A percentile compares a stretch with the other conserved stretches of the same genome.
These are phyloP conservation scores for Pleurotus tuber-regium DNA, from an alignment of 768 basidiomycete species.

Conservation along the genomic window DNA sequence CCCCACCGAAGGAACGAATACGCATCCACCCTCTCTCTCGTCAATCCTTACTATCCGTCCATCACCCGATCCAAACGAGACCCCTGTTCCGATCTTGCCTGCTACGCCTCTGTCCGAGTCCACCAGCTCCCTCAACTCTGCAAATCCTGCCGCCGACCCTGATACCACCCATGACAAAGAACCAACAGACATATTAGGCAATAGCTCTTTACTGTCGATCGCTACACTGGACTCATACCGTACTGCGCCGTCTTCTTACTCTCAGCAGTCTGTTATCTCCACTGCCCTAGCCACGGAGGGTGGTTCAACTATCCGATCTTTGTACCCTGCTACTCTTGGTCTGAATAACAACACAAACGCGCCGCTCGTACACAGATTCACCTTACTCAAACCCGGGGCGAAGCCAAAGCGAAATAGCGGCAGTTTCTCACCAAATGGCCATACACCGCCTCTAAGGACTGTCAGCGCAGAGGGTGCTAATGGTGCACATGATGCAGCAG, in stretches of 20 bases:
- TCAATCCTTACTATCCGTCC: constrained; percentile 73
- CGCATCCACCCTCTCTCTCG: constrained; percentile 54
- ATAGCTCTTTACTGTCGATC: constrained; percentile 49
- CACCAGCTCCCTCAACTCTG: constrained; percentile 20
- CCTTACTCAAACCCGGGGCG: constrained; percentile 76
- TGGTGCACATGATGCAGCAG: constrained; percentile 25
- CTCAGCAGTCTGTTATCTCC: constrained; percentile 39
- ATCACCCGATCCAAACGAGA: constrained; percentile 46
- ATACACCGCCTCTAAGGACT: background rate
- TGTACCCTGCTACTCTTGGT: constrained; percentile 14
- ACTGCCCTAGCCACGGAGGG: constrained; percentile 72
- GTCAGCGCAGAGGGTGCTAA: constrained; percentile 13
- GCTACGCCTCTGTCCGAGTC: constrained; percentile 24
- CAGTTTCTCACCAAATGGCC: constrained; percentile 28
- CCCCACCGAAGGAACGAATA: constrained; percentile 32
- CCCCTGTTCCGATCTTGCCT: constrained; percentile 38
- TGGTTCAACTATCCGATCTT: constrained; percentile 61
- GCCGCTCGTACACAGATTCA: constrained; percentile 79
- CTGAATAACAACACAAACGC: constrained; percentile 31
- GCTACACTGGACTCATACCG: constrained; percentile 62
- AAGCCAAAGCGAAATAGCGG: constrained; percentile 48
- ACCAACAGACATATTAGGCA: constrained; percentile 25
- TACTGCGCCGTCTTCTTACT: constrained; percentile 47
- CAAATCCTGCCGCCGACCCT: constrained; percentile 7
- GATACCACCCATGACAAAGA: constrained; percentile 21